Conservation (phyloP, 208 protist genomes). For the Leishmania lainsoni region DNA sequence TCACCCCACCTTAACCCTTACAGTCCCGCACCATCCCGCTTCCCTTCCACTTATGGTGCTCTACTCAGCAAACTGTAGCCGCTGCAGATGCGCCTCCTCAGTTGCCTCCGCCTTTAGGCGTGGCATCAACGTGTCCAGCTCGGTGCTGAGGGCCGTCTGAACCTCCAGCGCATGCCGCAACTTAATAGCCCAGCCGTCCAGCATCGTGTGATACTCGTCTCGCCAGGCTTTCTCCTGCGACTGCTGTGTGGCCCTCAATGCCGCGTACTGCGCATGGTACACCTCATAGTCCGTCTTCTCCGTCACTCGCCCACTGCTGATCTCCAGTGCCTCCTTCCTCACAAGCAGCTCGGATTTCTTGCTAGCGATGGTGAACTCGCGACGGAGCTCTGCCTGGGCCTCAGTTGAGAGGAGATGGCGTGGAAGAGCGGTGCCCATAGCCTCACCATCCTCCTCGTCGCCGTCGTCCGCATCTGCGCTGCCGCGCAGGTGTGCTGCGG, state of each 20-base stretch:
- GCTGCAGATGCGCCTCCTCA: conserved; percentile 69
- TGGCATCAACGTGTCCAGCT: conserved; percentile 73
- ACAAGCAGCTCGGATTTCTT: conserved; percentile 67
- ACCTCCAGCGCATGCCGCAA: conserved; percentile 56
- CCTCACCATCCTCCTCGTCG: conserved; percentile 30
- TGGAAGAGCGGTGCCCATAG: conserved; percentile 32
- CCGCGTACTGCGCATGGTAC: conserved; percentile 50
- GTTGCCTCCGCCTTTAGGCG: conserved; percentile 71
- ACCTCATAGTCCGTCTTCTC: conserved; percentile 53
- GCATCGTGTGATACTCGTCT: conserved; percentile 40
- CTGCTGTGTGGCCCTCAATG: conserved; percentile 39
- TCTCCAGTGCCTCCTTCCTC: conserved; percentile 82
- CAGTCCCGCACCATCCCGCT: not conserved
- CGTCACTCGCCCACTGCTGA: conserved; percentile 51
- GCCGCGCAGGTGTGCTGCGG: not conserved
- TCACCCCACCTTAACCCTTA: not conserved
- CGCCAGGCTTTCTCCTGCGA: conserved; percentile 46
- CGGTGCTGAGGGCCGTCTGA: conserved; percentile 66
- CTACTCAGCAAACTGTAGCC: conserved; percentile 30
- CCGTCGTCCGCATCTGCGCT: conserved; percentile 19
- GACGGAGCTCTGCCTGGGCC: conserved; percentile 53
- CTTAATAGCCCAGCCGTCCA: conserved; percentile 48
- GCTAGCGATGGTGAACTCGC: conserved; percentile 44
- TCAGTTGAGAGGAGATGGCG: conserved; percentile 52
- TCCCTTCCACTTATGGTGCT: not conserved